Percentiles rank a stretch among this genome's conserved stretches.
These are phyloP conservation scores for Sideroxylon spinosum DNA, from an alignment of 179 eudicot species.

Conservation along the genomic window DNA sequence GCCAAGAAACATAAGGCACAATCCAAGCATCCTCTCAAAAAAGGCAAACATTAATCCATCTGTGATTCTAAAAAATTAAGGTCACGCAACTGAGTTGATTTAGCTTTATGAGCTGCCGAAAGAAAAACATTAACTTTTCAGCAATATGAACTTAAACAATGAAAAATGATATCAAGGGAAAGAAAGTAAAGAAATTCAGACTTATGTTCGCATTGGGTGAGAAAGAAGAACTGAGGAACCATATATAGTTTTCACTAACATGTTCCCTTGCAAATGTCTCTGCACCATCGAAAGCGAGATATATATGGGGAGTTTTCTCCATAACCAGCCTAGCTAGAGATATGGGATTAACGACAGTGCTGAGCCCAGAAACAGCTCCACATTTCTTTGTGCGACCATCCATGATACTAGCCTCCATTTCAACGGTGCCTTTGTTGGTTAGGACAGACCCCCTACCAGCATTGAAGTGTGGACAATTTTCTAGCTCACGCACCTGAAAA, in stretches of 20 bases:
- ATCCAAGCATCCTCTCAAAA: too few relatives aligned
- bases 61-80: neutral
- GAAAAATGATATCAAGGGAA: neutral
- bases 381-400: constrained; percentile 68
- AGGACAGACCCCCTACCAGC: constrained; percentile 93
- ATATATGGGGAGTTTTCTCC: constrained; percentile 94
- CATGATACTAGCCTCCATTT: constrained; percentile 98
- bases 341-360: constrained; percentile 73
- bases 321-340: constrained; percentile 85
- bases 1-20: too few relatives aligned
- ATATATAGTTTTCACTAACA: constrained; percentile 35
- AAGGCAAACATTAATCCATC: neutral
- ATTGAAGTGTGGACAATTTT: constrained; percentile 69
- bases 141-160: constrained; percentile 2
- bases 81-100: neutral
- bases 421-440: constrained; percentile 59
- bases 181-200: neutral
- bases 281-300: constrained; percentile 90
- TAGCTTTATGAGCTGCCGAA: neutral
- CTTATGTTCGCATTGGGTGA: neutral
- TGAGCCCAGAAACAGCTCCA: constrained; percentile 96
- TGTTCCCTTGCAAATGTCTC: constrained; percentile 92
- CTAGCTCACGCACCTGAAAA: constrained; percentile 85
- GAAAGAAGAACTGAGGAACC: constrained; percentile 1
- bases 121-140: neutral